phyloP scores from a whole-genome alignment of 768 basidiomycete genomes.

The Chalciporus chontae region DNA sequence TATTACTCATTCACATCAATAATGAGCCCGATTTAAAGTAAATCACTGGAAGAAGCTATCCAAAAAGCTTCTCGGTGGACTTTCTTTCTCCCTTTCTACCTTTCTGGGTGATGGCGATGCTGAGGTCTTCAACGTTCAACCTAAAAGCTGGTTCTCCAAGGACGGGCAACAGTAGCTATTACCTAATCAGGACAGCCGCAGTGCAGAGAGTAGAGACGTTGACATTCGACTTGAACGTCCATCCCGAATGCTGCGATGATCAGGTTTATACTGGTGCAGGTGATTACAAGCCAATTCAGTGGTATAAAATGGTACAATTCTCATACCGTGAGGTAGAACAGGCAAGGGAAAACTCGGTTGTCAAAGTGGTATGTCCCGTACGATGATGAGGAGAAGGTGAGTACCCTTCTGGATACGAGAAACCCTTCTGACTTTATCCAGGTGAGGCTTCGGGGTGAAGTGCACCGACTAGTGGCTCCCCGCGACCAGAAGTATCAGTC shows the following conservation, averaged over 20 bases:
- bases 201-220: not conserved
- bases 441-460: slow-evolving; percentile 94
- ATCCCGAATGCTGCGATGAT: slow-evolving; percentile 60
- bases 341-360: slow-evolving; percentile 95
- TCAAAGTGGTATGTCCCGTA: slow-evolving; percentile 99
- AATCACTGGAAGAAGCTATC: too few species aligned
- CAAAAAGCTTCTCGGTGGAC: too few species aligned
- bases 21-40: not conserved
- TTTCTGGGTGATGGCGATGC: too few species aligned
- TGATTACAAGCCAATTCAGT: slow-evolving; percentile 28
- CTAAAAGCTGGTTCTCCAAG: too few species aligned
- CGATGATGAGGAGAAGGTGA: slow-evolving; percentile 97
- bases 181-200: slow-evolving; percentile 12
- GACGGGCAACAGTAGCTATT: slow-evolving; percentile 8
- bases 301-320: not conserved
- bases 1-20: not conserved
- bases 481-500: slow-evolving; percentile 99
- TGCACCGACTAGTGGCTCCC: slow-evolving; percentile 93
- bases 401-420: slow-evolving; percentile 2
- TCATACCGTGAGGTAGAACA: slow-evolving; percentile 55
- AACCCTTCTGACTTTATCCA: slow-evolving; percentile 28
- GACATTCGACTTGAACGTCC: not conserved
- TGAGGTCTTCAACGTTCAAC: too few species aligned
- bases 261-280: slow-evolving; percentile 96
- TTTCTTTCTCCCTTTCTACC: too few species aligned